Evolutionary conservation across 2,329 filamentous ascomycete genomes (phyloP).

Genomic region (Pleurostoma richardsiae): DNA sequence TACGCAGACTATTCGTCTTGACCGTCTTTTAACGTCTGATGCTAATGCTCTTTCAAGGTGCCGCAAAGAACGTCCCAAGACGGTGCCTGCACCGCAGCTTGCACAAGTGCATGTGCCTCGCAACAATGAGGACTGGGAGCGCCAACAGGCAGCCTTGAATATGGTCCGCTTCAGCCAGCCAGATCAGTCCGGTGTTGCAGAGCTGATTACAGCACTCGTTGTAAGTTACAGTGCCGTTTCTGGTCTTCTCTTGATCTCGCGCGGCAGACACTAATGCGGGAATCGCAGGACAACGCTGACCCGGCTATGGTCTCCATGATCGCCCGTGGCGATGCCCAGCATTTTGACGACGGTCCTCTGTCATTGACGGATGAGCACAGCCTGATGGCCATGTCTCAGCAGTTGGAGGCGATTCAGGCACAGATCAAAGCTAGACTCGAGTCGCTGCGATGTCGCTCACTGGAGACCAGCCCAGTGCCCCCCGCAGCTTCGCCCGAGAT

Average conservation of each 20-base stretch:
- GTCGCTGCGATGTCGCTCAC: not conserved
- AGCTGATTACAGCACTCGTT: not conserved
- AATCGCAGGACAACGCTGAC: conserved; percentile 36
- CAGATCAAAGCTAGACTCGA: conserved; percentile 23
- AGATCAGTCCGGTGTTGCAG: not conserved
- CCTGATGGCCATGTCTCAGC: conserved; percentile 42
- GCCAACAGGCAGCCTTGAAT: conserved; percentile 5
- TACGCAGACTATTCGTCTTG: too few species aligned
- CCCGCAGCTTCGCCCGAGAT: too few species aligned
- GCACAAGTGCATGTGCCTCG: too few species aligned
- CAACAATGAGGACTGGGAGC: not conserved
- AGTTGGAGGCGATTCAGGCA: conserved; percentile 38
- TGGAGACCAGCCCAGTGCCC: too few species aligned
- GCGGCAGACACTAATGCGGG: not conserved
- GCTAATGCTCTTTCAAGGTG: too few species aligned
- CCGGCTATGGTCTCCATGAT: conserved; percentile 41
- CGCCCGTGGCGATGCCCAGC: conserved; percentile 38
- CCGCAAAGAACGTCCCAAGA: too few species aligned
- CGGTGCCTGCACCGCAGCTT: too few species aligned
- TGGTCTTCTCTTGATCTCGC: conserved; percentile 9
- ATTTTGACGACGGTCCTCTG: conserved; percentile 33
- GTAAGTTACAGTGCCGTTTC: conserved; percentile 1
- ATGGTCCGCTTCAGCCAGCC: not conserved
- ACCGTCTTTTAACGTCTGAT: too few species aligned
- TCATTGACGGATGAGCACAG: conserved; percentile 34